Conservation (phyloP, 2,329 filamentous ascomycete species). For the Beauveria asiatica region DNA sequence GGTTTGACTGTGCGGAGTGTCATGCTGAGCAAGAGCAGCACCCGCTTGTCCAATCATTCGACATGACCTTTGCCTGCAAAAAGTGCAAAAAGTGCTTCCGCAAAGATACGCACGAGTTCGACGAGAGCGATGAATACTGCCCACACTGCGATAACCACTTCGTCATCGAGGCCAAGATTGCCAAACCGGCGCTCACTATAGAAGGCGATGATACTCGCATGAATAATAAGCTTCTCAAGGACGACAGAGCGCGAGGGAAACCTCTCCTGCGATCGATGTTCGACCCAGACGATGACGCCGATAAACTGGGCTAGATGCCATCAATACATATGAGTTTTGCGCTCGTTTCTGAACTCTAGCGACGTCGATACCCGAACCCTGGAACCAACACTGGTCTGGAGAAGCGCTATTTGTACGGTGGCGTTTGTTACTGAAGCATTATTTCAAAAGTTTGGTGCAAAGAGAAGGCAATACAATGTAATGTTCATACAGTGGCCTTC, state of each 20-base stretch:
- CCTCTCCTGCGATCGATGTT: constrained; percentile 56
- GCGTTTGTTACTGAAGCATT: not conserved
- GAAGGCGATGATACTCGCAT: constrained; percentile 86
- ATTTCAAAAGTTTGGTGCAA: not conserved
- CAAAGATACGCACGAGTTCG: constrained; percentile 85
- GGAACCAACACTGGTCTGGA: not conserved
- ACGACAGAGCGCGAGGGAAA: constrained; percentile 63
- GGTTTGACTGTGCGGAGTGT: constrained; percentile 98
- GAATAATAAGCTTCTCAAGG: constrained; percentile 85
- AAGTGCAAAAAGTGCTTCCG: constrained; percentile 99
- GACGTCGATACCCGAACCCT: not conserved
- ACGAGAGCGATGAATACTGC: constrained; percentile 97
- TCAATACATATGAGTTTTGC: not conserved
- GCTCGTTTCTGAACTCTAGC: not conserved
- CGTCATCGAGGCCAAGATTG: constrained; percentile 78
- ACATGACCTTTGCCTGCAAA: constrained; percentile 96
- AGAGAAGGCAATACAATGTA: not conserved
- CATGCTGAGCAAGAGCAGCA: constrained; percentile 77
- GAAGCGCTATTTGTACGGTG: not conserved
- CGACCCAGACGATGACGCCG: constrained; percentile 64
- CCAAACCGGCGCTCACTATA: constrained; percentile 73
- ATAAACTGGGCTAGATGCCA: constrained; percentile 59
- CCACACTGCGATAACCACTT: constrained; percentile 99
- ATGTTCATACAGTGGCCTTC: constrained; percentile 18
- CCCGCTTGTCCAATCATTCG: constrained; percentile 63